Conservation (phyloP, 768 basidiomycete species). For the Suillus clintonianus region DNA sequence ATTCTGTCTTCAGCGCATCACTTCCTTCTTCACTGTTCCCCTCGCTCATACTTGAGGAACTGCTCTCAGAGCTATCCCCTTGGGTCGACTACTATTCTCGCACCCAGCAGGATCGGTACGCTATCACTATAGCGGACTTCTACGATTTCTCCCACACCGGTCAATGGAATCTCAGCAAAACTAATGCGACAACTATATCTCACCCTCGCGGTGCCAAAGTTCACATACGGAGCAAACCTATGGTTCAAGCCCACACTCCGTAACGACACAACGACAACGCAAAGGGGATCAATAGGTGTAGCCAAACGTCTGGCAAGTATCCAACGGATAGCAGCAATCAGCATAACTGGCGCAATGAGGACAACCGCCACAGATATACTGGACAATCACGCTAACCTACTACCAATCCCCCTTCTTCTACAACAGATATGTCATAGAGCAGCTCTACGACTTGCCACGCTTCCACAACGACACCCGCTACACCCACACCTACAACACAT, state of each 20-base stretch:
- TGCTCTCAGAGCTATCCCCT: too few relatives aligned
- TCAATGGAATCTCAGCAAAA: not conserved
- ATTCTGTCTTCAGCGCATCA: too few relatives aligned
- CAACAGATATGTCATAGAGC: not conserved
- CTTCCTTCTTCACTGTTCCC: too few relatives aligned
- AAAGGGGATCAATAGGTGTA: not conserved
- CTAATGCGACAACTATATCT: slow-evolving; percentile 16
- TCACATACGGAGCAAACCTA: slow-evolving; percentile 22
- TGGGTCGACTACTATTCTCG: too few relatives aligned
- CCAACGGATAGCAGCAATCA: slow-evolving; percentile 16
- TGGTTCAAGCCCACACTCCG: slow-evolving; percentile 10
- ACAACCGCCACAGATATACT: slow-evolving; percentile 12
- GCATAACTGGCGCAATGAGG: slow-evolving; percentile 1
- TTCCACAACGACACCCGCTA: slow-evolving; percentile 13
- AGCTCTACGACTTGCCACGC: slow-evolving; percentile 1
- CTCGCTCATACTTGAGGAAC: too few relatives aligned
- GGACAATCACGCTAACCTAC: not conserved
- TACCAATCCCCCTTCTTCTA: slow-evolving; percentile 7
- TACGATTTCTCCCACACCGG: too few relatives aligned
- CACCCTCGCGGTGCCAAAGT: slow-evolving; percentile 16
- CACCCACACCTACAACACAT: fast-evolving
- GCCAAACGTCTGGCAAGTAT: not conserved
- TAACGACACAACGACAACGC: fast-evolving
- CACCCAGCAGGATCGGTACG: too few relatives aligned
- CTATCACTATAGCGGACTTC: too few relatives aligned